phyloP scores from a whole-genome alignment of 805 yeast genomes.

The Kluyveromyces nonfermentans region DNA sequence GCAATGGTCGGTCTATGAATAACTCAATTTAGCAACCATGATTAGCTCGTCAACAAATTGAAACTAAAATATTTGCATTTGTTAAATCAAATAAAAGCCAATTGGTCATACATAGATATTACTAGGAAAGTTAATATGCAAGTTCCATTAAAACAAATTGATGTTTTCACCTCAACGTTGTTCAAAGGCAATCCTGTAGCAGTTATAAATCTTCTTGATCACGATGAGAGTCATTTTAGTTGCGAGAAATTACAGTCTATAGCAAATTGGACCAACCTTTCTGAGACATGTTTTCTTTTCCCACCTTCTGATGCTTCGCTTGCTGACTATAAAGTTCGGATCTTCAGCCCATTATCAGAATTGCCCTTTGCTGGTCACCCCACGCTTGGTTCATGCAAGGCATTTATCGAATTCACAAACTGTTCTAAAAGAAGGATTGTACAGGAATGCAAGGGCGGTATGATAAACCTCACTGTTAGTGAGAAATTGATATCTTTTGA shows the following conservation, averaged over 20 bases:
- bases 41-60: too few species aligned
- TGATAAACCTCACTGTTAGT: constrained; percentile 28
- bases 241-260: constrained; percentile 36
- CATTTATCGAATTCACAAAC: constrained; percentile 33
- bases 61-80: too few species aligned
- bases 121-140: too few species aligned
- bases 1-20: too few species aligned
- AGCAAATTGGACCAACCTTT: constrained; percentile 52
- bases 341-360: constrained; percentile 39
- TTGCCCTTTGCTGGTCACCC: constrained; percentile 62
- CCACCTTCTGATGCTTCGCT: constrained; percentile 29
- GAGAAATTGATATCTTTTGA: constrained; percentile 24
- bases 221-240: constrained; percentile 21
- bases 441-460: constrained; percentile 41
- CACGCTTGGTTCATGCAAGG: constrained; percentile 43
- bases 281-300: constrained; percentile 47
- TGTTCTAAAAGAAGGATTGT: constrained; percentile 19
- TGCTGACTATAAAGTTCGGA: constrained; percentile 42
- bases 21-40: too few species aligned
- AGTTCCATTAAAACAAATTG: constrained; percentile 30
- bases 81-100: too few species aligned
- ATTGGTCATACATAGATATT: too few species aligned
- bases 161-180: constrained; percentile 28
- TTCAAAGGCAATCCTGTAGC: constrained; percentile 50
- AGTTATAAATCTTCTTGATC: constrained; percentile 26